A percentile compares a stretch with the other conserved stretches of the same genome.
These are phyloP conservation scores for Glarea lozoyensis DNA, from an alignment of 495 filamentous ascomycete species.

Conservation along the genomic window DNA sequence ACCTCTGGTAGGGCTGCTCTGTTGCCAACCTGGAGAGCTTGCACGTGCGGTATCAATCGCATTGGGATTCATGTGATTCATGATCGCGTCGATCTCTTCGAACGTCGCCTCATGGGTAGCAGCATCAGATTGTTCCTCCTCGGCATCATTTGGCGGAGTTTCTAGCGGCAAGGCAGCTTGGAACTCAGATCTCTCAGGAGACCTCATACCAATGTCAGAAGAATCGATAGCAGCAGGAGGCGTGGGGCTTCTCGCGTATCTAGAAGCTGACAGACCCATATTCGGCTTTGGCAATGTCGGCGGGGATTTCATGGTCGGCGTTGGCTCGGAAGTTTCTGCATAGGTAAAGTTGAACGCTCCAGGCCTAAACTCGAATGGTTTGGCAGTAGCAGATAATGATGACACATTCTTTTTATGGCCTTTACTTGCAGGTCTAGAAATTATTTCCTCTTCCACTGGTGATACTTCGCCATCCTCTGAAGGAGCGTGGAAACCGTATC, in stretches of 20 bases:
- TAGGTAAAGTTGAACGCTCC: constrained; percentile 28
- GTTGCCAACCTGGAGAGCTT: constrained; percentile 18
- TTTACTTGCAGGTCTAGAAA: constrained; percentile 24
- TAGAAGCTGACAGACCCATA: constrained; percentile 30
- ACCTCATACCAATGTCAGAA: constrained; percentile 17
- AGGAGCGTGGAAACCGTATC: constrained; percentile 11
- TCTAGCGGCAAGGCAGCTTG: constrained; percentile 21
- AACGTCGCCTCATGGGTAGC: constrained; percentile 38
- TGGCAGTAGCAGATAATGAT: constrained; percentile 59
- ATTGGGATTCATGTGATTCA: constrained; percentile 67
- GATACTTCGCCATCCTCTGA: constrained; percentile 16
- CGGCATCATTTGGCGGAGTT: constrained; percentile 20
- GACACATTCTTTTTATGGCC: constrained; percentile 39
- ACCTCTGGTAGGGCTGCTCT: constrained; percentile 29
- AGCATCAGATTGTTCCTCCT: constrained; percentile 12
- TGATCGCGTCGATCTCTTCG: constrained; percentile 76
- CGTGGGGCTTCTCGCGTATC: constrained; percentile 30
- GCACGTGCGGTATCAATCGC: constrained; percentile 30
- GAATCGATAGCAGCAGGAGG: constrained; percentile 21
- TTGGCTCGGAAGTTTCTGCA: constrained; percentile 11
- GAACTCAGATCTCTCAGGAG: constrained; percentile 20
- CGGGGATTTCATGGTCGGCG: too few species aligned
- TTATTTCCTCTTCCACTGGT: constrained; percentile 16
- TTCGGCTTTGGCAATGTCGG: constrained; percentile 20
- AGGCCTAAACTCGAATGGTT: constrained; percentile 55